Evolutionary conservation across 345 rosid species (phyloP).

Genomic region (Geranium brycei): DNA sequence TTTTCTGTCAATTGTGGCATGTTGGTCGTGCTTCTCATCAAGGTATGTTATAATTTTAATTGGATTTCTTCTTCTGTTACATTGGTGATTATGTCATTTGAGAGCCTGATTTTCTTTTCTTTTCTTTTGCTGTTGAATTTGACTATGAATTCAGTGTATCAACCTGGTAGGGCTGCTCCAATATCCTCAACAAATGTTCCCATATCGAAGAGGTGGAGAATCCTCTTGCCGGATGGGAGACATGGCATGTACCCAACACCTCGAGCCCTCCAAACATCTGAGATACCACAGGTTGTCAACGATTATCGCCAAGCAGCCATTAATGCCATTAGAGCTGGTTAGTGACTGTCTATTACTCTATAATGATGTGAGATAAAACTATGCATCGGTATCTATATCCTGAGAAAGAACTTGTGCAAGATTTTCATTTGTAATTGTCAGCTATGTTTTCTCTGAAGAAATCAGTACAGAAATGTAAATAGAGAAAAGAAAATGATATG

Average conservation of each 20-base stretch:
- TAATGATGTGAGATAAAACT: neutral
- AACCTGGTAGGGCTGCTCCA: slow-evolving; percentile 60
- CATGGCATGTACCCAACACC: slow-evolving; percentile 39
- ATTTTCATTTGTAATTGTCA: neutral
- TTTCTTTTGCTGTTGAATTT: slow-evolving; percentile 1
- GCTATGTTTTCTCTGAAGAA: too few relatives aligned
- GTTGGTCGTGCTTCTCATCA: slow-evolving; percentile 84
- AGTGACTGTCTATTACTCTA: neutral
- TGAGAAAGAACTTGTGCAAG: neutral
- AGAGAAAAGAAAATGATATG: neutral
- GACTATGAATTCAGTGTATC: slow-evolving; percentile 33
- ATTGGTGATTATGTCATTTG: too few relatives aligned
- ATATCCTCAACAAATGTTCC: slow-evolving; percentile 57
- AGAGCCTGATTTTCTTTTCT: neutral
- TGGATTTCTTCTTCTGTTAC: too few relatives aligned
- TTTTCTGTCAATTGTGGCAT: slow-evolving; percentile 88
- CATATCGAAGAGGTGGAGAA: slow-evolving; percentile 51
- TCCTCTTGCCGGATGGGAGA: slow-evolving; percentile 51
- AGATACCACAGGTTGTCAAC: slow-evolving; percentile 41
- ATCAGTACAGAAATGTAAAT: too few relatives aligned
- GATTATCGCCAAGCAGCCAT: slow-evolving; percentile 45
- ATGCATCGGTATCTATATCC: neutral
- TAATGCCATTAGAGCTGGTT: slow-evolving; percentile 73
- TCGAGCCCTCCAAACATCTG: slow-evolving; percentile 28
- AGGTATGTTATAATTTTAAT: slow-evolving; percentile 14